Percentiles rank a stretch among this genome's conserved stretches.
phyloP scores from a whole-genome alignment of 371 early-diverging fungal species.

The Mucor racemosus region DNA sequence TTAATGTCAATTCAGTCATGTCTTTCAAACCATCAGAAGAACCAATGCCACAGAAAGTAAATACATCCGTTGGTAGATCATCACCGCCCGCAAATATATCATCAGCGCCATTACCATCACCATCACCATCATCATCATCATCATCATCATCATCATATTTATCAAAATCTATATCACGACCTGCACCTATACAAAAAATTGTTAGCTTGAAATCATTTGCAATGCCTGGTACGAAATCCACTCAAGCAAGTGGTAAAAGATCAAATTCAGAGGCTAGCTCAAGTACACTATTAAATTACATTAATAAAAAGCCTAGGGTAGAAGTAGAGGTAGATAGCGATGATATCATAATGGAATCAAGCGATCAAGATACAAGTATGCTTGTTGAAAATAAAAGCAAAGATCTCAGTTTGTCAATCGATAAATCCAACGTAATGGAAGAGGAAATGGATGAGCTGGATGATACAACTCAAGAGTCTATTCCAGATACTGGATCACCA shows the following conservation, averaged over 20 bases:
- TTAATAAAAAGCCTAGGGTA: conserved; percentile 7
- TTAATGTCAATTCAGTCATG: conserved; percentile 25
- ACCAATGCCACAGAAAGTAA: neutral
- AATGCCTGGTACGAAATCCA: neutral
- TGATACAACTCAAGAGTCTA: neutral
- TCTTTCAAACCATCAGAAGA: neutral
- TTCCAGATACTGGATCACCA: no score
- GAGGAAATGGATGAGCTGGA: conserved; percentile 22
- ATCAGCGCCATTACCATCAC: neutral
- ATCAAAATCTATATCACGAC: neutral
- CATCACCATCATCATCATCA: neutral
- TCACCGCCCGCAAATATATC: neutral
- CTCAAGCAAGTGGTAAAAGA: neutral
- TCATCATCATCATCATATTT: neutral
- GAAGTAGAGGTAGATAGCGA: neutral
- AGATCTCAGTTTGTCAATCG: no score
- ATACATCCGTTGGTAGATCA: neutral
- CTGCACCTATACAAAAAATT: neutral
- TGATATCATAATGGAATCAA: neutral
- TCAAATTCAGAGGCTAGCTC: neutral
- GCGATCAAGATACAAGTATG: neutral
- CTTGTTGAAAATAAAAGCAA: neutral
- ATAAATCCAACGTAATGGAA: neutral
- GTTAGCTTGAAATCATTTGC: conserved; percentile 1
- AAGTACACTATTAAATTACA: conserved; percentile 9